phyloP scores from a whole-genome alignment of 352 stramenopile species.

The Globisporangium perplexum region DNA sequence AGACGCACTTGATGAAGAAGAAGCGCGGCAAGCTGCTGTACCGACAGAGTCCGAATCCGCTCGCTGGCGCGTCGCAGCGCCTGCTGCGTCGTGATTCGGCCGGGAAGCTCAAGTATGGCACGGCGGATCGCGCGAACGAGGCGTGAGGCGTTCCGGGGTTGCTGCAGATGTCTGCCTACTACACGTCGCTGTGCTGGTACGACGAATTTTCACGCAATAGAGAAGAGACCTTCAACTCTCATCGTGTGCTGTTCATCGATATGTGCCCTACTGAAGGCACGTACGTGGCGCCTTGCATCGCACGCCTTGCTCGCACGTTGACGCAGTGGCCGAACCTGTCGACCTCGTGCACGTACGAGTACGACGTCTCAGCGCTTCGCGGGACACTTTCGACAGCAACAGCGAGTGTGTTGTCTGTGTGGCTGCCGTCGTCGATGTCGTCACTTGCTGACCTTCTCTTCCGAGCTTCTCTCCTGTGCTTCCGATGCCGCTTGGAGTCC shows the following conservation, averaged over 20 bases:
- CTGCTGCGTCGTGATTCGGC: conserved; percentile 43
- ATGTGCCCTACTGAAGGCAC: conserved; percentile 41
- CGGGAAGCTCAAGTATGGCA: conserved; percentile 52
- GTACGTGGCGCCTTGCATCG: conserved; percentile 32
- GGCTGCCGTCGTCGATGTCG: neutral
- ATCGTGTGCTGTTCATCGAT: conserved; percentile 6
- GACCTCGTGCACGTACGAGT: conserved; percentile 38
- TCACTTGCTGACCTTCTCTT: neutral
- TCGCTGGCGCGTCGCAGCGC: conserved; percentile 35
- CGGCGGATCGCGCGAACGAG: conserved; percentile 13
- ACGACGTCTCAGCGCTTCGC: conserved; percentile 1
- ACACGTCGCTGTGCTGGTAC: neutral
- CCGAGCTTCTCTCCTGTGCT: neutral
- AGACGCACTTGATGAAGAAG: conserved; percentile 81
- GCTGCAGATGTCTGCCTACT: no score
- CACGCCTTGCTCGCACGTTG: conserved; percentile 32
- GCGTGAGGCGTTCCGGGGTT: neutral
- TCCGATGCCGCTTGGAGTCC: conserved; percentile 3
- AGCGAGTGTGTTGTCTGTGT: neutral
- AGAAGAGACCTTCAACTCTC: conserved; percentile 2
- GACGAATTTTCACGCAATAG: neutral
- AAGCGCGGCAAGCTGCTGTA: conserved; percentile 76
- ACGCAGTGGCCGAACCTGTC: conserved; percentile 42
- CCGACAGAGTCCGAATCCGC: conserved; percentile 74
- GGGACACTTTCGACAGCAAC: neutral